A percentile compares a stretch with the other conserved stretches of the same genome.
phyloP scores from a whole-genome alignment of 1,284 basidiomycete species.

The Xerocomus nothofagi region DNA sequence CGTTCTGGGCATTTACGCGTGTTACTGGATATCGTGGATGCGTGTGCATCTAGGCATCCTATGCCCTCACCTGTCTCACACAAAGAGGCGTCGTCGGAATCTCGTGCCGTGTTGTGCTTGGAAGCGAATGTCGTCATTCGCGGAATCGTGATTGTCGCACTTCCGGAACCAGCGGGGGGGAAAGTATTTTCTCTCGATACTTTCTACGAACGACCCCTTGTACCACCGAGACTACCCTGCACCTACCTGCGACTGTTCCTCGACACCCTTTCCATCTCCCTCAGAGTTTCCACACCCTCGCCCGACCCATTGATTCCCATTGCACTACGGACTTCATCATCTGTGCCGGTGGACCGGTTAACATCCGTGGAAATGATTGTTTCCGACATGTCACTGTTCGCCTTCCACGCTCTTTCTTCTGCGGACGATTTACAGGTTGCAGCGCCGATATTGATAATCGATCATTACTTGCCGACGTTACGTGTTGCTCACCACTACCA shows the following conservation, averaged over 20 bases:
- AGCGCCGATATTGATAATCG: conserved; percentile 64
- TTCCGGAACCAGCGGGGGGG: conserved; percentile 27
- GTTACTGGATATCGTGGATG: conserved; percentile 43
- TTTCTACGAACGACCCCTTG: conserved; percentile 56
- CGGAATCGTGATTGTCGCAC: conserved; percentile 51
- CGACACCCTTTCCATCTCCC: conserved; percentile 47
- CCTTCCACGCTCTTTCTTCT: conserved; percentile 36
- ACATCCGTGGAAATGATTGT: conserved; percentile 36
- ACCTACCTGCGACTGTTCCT: conserved; percentile 60
- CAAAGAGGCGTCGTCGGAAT: conserved; percentile 6
- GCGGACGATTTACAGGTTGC: conserved; percentile 36
- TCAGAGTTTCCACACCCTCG: conserved; percentile 20
- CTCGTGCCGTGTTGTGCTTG: conserved; percentile 27
- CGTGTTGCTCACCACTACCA: conserved; percentile 45
- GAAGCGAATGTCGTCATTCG: conserved; percentile 43
- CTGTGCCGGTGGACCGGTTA: conserved; percentile 11
- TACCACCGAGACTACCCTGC: conserved; percentile 48
- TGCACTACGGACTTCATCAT: conserved; percentile 7
- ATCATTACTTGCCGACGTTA: conserved; percentile 54
- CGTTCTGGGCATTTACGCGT: conserved; percentile 53
- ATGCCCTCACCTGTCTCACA: conserved; percentile 14
- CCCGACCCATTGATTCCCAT: conserved; percentile 3
- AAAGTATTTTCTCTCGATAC: conserved; percentile 28
- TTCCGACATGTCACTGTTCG: conserved; percentile 55
- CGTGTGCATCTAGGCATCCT: conserved; percentile 37